These are phyloP conservation scores for Dovyalis caffra DNA, from an alignment of 345 rosid species.

Conservation along the genomic window DNA sequence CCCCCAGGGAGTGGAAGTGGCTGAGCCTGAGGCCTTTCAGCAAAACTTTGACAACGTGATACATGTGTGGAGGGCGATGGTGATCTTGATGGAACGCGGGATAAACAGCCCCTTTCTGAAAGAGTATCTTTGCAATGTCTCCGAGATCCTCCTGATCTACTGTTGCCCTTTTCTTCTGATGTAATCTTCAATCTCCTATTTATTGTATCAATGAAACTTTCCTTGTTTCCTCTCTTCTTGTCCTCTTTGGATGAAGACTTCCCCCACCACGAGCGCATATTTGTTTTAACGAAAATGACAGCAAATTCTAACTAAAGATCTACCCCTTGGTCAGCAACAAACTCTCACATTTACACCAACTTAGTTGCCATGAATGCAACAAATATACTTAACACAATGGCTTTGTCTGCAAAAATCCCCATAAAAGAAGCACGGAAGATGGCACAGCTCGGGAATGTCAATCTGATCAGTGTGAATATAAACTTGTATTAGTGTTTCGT, in stretches of 20 bases:
- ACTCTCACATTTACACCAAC: slow-evolving; percentile 23
- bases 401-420: slow-evolving; percentile 8
- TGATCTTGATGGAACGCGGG: slow-evolving; percentile 28
- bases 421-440: slow-evolving; percentile 6
- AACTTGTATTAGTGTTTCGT: slow-evolving; percentile 6
- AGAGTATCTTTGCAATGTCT: slow-evolving; percentile 10
- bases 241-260: slow-evolving; percentile 23
- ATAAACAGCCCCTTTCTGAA: slow-evolving; percentile 22
- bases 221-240: slow-evolving; percentile 27
- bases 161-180: slow-evolving; percentile 18
- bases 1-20: slow-evolving; percentile 34
- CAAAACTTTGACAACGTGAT: slow-evolving; percentile 33
- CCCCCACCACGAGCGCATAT: slow-evolving; percentile 40
- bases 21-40: slow-evolving; percentile 30
- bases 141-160: slow-evolving; percentile 20
- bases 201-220: slow-evolving; percentile 29
- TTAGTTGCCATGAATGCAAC: slow-evolving; percentile 20
- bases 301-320: slow-evolving; percentile 23
- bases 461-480: neutral
- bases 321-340: slow-evolving; percentile 16
- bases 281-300: slow-evolving; percentile 5
- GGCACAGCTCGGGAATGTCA: slow-evolving; percentile 1
- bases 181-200: slow-evolving; percentile 23
- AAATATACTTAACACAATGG: slow-evolving; percentile 26
- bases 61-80: slow-evolving; percentile 30